Evolutionary conservation across 2,329 filamentous ascomycete genomes (phyloP).

Genomic region (Zymoseptoria passerinii): DNA sequence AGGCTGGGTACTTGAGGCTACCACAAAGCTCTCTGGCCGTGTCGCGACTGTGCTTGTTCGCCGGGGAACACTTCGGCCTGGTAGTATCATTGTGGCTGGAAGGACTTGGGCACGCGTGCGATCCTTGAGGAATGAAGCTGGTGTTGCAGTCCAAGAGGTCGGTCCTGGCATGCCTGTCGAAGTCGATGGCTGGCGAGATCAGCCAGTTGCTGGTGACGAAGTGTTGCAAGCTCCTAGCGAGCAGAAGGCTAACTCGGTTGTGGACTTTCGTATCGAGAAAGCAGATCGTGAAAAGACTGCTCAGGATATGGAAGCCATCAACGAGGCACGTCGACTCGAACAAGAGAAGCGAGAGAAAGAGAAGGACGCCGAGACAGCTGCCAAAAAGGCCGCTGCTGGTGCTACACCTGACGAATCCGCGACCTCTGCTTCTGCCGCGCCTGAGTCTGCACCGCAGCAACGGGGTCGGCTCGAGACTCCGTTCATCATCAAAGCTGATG

Average conservation of each 20-base stretch:
- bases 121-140: slow-evolving; percentile 75
- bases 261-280: slow-evolving; percentile 66
- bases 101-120: slow-evolving; percentile 83
- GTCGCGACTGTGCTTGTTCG: slow-evolving; percentile 84
- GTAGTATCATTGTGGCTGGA: slow-evolving; percentile 80
- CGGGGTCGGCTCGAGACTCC: slow-evolving; percentile 53
- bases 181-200: slow-evolving; percentile 87
- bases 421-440: slow-evolving; percentile 17
- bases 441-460: slow-evolving; percentile 24
- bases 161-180: slow-evolving; percentile 85
- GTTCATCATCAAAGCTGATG: slow-evolving; percentile 87
- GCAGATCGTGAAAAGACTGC: slow-evolving; percentile 58
- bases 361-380: slow-evolving; percentile 37
- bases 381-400: slow-evolving; percentile 18
- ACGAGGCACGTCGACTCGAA: slow-evolving; percentile 51
- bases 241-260: slow-evolving; percentile 66
- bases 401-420: slow-evolving; percentile 20
- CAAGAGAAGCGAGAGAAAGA: slow-evolving; percentile 56
- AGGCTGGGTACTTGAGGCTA: slow-evolving; percentile 89
- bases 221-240: slow-evolving; percentile 77
- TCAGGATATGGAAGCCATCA: slow-evolving; percentile 67
- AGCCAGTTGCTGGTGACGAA: slow-evolving; percentile 77
- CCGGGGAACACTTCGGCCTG: slow-evolving; percentile 71
- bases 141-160: slow-evolving; percentile 61
- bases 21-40: slow-evolving; percentile 74